Base-by-base conservation (phyloP, 1,284 basidiomycete genomes). In the Ceratobasidium sp. region DNA sequence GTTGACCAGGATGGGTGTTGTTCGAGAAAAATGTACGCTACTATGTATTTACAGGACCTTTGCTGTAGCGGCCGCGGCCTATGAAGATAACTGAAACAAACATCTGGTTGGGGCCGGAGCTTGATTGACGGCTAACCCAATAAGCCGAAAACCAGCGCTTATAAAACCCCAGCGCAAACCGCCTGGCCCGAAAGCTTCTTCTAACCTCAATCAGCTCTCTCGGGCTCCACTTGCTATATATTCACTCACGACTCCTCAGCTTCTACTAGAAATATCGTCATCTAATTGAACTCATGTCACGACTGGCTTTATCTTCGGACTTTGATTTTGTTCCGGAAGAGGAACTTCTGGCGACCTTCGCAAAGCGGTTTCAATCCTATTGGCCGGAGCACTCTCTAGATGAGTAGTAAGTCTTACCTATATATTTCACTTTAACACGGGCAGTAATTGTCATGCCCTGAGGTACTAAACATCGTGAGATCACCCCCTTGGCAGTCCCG, bases 341-440 rank as follows among this genome's bases (percentile, higher is more conserved):
- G 8, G 47, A 67, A 44, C 18, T 35, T 8, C 18, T 52, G 28
- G 64, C 64, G 38, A 44, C 50, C 2, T 67, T 67, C n/a, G 52
- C 55, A 13, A 67, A 67, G 30, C 21, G 64, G 32, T 67, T 67
- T 23, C 49, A 67, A 46, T 54, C 49, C 1, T 67, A 67, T 26
- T 67, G 64, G 64, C 64, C 64, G 13, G 50, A 67, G 18, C 41
- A 67, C 26, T 67, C 64, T 9, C 54, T 67, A 9, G 64, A 67
- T 8, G 64, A 67, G 11, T 67, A 67, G 64, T 67, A 26, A 67
- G 64, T 67, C 21, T 5, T 52, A 11, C 26, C 30, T 41, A 30
- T 1, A 28, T 3, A 13, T 9, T 21, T 26, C 1, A 16, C 8
- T 21, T 16, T 18, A 41, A 18, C 14, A 21, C 21, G n/a, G 46